Percentiles rank a stretch among this genome's conserved stretches.
Conservation (phyloP, 2,329 filamentous ascomycete genomes). For the Phialophora expanda region DNA sequence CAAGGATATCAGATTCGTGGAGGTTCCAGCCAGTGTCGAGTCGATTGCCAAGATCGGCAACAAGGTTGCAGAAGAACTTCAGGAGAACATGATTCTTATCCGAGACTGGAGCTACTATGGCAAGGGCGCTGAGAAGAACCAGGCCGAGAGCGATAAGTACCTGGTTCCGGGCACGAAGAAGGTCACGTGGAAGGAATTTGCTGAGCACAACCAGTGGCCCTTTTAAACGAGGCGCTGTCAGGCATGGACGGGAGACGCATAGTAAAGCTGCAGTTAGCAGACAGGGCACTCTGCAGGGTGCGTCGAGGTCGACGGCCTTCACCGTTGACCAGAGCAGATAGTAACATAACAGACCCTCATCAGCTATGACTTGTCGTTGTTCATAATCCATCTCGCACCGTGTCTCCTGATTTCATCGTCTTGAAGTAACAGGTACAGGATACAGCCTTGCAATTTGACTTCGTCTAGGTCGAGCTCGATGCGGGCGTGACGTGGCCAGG, state of each 20-base stretch:
- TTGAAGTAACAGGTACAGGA: neutral
- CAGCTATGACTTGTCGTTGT: neutral
- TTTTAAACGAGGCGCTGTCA: conserved; percentile 5
- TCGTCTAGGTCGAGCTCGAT: neutral
- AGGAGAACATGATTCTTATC: conserved; percentile 61
- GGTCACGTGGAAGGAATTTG: conserved; percentile 30
- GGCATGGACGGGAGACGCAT: neutral
- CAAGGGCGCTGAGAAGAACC: conserved; percentile 44
- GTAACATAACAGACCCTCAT: neutral
- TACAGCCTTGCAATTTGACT: neutral
- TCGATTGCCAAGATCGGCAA: conserved; percentile 49
- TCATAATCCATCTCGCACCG: neutral
- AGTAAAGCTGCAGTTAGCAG: neutral
- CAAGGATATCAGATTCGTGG: conserved; percentile 42
- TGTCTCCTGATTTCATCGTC: neutral
- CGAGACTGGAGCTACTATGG: conserved; percentile 61
- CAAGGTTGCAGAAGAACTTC: conserved; percentile 55
- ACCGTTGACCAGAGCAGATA: neutral
- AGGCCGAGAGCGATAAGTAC: conserved; percentile 34
- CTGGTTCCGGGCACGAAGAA: conserved; percentile 29
- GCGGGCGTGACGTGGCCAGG: neutral
- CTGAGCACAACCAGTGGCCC: conserved; percentile 27
- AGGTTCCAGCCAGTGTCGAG: conserved; percentile 51
- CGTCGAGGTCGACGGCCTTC: neutral
- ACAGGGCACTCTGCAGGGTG: neutral